These are phyloP conservation scores for Sinapis alba DNA, from an alignment of 441 rosid genomes.

Conservation along the genomic window DNA sequence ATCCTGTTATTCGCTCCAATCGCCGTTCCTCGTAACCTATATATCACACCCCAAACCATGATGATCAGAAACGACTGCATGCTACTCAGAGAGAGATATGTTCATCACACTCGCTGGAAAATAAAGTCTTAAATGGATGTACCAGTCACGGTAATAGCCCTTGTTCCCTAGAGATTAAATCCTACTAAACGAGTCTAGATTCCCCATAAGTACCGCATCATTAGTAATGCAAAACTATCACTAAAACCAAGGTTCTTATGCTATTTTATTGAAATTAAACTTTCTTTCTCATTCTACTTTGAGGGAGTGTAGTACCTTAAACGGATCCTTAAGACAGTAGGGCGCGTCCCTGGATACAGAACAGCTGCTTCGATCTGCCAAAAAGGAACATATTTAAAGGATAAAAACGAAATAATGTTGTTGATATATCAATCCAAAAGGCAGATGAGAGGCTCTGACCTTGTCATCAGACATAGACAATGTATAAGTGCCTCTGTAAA, in stretches of 20 bases:
- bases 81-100: too few species aligned
- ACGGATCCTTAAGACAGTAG: slow-evolving; percentile 77
- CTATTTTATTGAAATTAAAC: too few species aligned
- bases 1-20: slow-evolving; percentile 83
- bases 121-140: neutral
- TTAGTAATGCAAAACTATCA: too few species aligned
- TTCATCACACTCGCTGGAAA: neutral
- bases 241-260: neutral
- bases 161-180: neutral
- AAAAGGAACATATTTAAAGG: slow-evolving; percentile 3
- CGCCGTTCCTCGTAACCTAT: slow-evolving; percentile 77
- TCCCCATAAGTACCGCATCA: too few species aligned
- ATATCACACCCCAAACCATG: slow-evolving; percentile 6
- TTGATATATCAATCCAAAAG: neutral
- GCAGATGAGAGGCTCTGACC: slow-evolving; percentile 44
- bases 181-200: neutral
- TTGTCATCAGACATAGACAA: slow-evolving; percentile 72
- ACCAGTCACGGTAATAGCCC: neutral
- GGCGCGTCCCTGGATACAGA: slow-evolving; percentile 76
- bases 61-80: neutral
- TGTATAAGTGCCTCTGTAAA: slow-evolving; percentile 74
- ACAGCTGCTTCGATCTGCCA: slow-evolving; percentile 90
- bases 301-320: slow-evolving; percentile 56
- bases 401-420: neutral
- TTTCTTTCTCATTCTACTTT: neutral